phyloP scores from a whole-genome alignment of 2,329 filamentous ascomycete genomes.

The Alternaria consortialis region DNA sequence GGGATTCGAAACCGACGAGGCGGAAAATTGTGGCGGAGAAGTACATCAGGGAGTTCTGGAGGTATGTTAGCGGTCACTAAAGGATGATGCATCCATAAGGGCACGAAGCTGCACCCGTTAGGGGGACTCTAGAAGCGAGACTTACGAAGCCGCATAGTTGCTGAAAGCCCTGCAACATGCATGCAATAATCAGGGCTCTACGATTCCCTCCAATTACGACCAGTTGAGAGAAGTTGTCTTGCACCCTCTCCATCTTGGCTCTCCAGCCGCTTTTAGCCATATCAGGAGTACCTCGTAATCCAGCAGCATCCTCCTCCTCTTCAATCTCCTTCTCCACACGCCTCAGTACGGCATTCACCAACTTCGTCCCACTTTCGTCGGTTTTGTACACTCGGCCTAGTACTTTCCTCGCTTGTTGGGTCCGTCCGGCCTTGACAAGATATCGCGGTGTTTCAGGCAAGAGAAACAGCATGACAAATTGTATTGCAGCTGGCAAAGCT shows the following conservation, averaged over 20 bases:
- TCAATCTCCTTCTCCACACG: constrained; percentile 78
- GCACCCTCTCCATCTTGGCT: constrained; percentile 58
- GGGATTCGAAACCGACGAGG: constrained; percentile 56
- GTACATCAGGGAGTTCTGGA: constrained; percentile 58
- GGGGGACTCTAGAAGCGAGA: background rate
- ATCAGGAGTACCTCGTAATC: constrained; percentile 47
- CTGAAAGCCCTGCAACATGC: constrained; percentile 85
- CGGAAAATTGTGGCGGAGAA: constrained; percentile 59
- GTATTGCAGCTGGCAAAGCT: constrained; percentile 76
- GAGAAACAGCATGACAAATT: constrained; percentile 71
- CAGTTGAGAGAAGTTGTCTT: constrained; percentile 63
- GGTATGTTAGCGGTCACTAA: background rate
- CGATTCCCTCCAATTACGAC: constrained; percentile 62
- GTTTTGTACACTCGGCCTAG: constrained; percentile 69
- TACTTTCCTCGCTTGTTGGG: constrained; percentile 70
- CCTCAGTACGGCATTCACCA: constrained; percentile 69
- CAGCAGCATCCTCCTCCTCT: constrained; percentile 68
- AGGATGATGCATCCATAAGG: background rate
- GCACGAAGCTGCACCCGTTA: background rate
- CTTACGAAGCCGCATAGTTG: constrained; percentile 74
- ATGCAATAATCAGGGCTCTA: constrained; percentile 83
- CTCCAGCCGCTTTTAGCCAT: constrained; percentile 37
- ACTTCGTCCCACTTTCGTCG: constrained; percentile 39
- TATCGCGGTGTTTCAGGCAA: constrained; percentile 92
- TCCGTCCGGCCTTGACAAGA: constrained; percentile 73